Percentiles rank a stretch among this genome's conserved stretches.
Evolutionary conservation across 2,329 filamentous ascomycete genomes (phyloP).

Genomic region (Aspergillus sp.): DNA sequence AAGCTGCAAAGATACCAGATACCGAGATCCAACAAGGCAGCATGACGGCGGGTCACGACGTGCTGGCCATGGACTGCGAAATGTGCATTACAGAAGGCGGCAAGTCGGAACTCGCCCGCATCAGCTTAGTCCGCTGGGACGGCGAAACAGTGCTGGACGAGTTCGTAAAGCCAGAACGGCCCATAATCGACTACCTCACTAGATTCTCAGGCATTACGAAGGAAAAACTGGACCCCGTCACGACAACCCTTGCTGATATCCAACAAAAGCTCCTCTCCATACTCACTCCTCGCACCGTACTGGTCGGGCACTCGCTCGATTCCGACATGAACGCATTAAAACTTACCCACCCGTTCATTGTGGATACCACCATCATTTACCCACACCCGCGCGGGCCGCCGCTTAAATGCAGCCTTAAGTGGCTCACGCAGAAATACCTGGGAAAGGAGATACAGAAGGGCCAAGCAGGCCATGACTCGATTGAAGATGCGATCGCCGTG

Average conservation of each 20-base stretch:
- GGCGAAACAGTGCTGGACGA: constrained; percentile 78
- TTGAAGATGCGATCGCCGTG: constrained; percentile 86
- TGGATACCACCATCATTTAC: constrained; percentile 85
- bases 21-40: constrained; percentile 70
- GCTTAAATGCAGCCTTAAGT: constrained; percentile 85
- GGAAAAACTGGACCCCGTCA: constrained; percentile 72
- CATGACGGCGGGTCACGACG: constrained; percentile 69
- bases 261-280: constrained; percentile 68
- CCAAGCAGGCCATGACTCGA: constrained; percentile 72
- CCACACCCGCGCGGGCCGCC: constrained; percentile 86
- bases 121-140: constrained; percentile 82
- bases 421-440: constrained; percentile 78
- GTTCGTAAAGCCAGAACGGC: constrained; percentile 79
- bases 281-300: constrained; percentile 46
- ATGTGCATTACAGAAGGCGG: constrained; percentile 87
- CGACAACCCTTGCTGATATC: constrained; percentile 75
- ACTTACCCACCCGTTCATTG: constrained; percentile 83
- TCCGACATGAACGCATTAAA: constrained; percentile 67
- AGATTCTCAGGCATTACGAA: constrained; percentile 87
- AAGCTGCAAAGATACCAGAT: constrained; percentile 63
- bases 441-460: constrained; percentile 82
- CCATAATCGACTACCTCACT: constrained; percentile 91
- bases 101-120: constrained; percentile 75
- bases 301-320: constrained; percentile 44
- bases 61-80: constrained; percentile 87